Evolutionary conservation across 2,329 filamentous ascomycete species (phyloP).

Genomic region (Exophiala viscosa): DNA sequence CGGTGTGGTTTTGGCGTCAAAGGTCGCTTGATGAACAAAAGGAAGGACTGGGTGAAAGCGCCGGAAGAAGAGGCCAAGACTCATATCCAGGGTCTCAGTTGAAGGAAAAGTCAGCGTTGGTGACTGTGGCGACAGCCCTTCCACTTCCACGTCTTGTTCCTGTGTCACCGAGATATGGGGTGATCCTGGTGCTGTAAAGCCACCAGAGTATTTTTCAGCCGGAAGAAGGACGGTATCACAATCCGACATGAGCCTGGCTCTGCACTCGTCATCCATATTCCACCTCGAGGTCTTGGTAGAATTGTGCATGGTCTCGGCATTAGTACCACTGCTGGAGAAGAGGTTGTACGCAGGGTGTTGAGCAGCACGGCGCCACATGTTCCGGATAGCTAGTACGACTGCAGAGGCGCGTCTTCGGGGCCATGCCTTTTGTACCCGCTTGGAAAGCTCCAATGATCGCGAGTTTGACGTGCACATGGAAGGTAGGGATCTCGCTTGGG

Average conservation of each 20-base stretch:
- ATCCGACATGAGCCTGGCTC: conserved; percentile 8
- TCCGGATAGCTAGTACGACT: conserved; percentile 6
- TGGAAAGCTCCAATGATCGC: not conserved
- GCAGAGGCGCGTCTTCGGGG: conserved; percentile 3
- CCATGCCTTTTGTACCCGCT: conserved; percentile 8
- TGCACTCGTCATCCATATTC: conserved; percentile 13
- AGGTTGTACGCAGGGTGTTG: conserved; percentile 7
- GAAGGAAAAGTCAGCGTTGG: conserved; percentile 5
- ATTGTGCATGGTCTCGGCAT: not conserved
- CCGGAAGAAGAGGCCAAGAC: conserved; percentile 9
- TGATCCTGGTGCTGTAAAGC: conserved; percentile 6
- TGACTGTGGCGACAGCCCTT: conserved; percentile 1
- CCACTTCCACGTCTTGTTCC: conserved; percentile 4
- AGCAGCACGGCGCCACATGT: conserved; percentile 6
- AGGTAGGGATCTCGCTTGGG: not conserved
- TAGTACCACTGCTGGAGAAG: not conserved
- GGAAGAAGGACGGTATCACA: conserved; percentile 2
- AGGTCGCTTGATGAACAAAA: conserved; percentile 8
- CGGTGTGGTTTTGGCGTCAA: conserved; percentile 8
- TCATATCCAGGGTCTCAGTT: conserved; percentile 10
- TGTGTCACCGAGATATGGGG: conserved; percentile 1
- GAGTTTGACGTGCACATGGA: not conserved
- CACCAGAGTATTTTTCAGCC: conserved; percentile 3
- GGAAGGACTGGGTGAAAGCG: conserved; percentile 10
- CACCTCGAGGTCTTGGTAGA: conserved; percentile 1